A percentile compares a stretch with the other conserved stretches of the same genome.
Conservation (phyloP, 2,329 filamentous ascomycete genomes). For the Paraphaeosphaeria minitans region DNA sequence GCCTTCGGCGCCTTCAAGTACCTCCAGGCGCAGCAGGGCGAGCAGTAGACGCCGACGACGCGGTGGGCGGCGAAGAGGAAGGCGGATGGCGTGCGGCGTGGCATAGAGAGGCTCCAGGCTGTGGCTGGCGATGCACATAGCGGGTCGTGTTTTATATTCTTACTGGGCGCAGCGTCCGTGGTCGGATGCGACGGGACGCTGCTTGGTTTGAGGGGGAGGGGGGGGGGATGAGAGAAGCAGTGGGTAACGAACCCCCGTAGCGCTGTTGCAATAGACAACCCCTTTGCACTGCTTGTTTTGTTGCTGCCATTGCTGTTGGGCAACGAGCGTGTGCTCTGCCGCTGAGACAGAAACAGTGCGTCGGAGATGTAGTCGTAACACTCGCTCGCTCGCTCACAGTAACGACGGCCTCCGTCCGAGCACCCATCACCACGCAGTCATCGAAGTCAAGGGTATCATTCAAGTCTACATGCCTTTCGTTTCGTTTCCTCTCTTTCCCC, state of each 20-base stretch:
- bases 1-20: constrained; percentile 88
- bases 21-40: constrained; percentile 62
- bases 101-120: neutral
- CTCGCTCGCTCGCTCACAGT: neutral
- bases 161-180: neutral
- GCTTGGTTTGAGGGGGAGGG: neutral
- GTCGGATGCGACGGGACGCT: neutral
- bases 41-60: neutral
- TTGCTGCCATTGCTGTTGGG: neutral
- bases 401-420: neutral
- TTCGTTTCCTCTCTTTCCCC: neutral
- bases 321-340: neutral
- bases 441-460: constrained; percentile 3
- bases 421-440: neutral
- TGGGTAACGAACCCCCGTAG: neutral
- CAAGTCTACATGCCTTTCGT: neutral
- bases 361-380: neutral
- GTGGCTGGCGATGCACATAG: neutral
- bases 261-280: neutral
- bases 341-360: neutral
- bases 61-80: neutral
- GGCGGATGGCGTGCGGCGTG: neutral
- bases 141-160: neutral
- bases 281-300: neutral
- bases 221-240: neutral